Percentiles rank a stretch among this genome's conserved stretches.
Evolutionary conservation across 495 filamentous ascomycete species (phyloP).

Genomic region (Hypoxylon fuscum): DNA sequence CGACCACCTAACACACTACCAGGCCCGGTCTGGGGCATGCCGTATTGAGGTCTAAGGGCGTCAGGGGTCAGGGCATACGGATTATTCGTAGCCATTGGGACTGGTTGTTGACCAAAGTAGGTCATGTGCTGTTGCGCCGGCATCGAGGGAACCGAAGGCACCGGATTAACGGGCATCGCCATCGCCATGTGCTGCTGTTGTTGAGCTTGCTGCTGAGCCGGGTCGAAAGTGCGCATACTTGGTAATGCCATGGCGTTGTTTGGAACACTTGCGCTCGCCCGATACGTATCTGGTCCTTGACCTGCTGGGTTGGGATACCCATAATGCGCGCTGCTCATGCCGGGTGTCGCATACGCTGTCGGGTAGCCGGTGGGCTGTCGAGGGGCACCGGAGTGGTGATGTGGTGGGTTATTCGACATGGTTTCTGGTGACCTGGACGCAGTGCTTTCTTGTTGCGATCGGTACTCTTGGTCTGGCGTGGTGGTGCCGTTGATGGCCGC

Average conservation of each 20-base stretch:
- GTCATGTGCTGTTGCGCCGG: conserved; percentile 46
- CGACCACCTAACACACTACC: conserved; percentile 77
- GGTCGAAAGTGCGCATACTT: conserved; percentile 69
- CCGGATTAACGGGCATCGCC: conserved; percentile 43
- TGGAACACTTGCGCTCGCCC: conserved; percentile 56
- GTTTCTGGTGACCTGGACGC: conserved; percentile 47
- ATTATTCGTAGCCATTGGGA: conserved; percentile 50
- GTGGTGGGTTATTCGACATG: conserved; percentile 60
- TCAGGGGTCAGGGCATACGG: conserved; percentile 58
- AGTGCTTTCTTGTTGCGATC: conserved; percentile 36
- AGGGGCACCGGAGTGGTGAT: conserved; percentile 52
- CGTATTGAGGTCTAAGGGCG: conserved; percentile 45
- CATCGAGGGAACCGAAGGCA: conserved; percentile 42
- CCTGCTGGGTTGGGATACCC: conserved; percentile 59
- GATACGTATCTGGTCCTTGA: conserved; percentile 59
- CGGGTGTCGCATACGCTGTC: conserved; percentile 60
- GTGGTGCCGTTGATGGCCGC: conserved; percentile 29
- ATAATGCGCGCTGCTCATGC: conserved; percentile 62
- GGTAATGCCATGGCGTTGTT: conserved; percentile 69
- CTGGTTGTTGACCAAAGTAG: conserved; percentile 49
- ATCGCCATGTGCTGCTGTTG: conserved; percentile 53
- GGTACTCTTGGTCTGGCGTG: conserved; percentile 19
- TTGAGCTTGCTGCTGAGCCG: conserved; percentile 54
- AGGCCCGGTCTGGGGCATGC: conserved; percentile 63
- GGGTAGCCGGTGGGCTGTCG: conserved; percentile 64